Conservation (phyloP, 2,329 filamentous ascomycete genomes). For the Amesomyces nigricolor region DNA sequence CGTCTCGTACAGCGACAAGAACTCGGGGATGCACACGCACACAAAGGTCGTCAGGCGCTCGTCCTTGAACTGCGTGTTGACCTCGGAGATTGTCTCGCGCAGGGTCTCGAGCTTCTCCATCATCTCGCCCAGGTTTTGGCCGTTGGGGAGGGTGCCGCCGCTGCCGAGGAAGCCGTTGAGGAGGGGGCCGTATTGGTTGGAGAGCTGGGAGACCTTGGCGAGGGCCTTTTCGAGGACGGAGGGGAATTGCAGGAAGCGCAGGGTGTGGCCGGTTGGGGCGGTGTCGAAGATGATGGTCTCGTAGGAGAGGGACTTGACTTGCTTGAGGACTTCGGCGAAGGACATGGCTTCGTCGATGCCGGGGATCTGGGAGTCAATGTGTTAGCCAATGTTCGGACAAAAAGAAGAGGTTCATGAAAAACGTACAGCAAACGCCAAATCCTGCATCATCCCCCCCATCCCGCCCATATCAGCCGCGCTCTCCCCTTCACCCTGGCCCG, state of each 20-base stretch:
- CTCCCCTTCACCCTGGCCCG: conserved; percentile 65
- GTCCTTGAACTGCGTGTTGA: conserved; percentile 98
- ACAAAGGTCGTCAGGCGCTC: conserved; percentile 93
- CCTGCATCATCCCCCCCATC: conserved; percentile 96
- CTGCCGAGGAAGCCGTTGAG: conserved; percentile 87
- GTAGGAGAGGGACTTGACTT: conserved; percentile 98
- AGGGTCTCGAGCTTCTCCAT: conserved; percentile 91
- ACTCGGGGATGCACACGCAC: conserved; percentile 97
- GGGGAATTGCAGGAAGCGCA: conserved; percentile 97
- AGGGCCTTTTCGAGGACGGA: conserved; percentile 97
- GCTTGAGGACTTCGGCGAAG: conserved; percentile 97
- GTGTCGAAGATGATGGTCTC: conserved; percentile 99
- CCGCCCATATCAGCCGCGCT: conserved; percentile 52
- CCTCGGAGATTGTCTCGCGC: conserved; percentile 87
- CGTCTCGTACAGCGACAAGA: conserved; percentile 93
- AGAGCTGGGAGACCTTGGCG: conserved; percentile 93
- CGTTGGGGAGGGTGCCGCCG: conserved; percentile 65
- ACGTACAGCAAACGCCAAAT: conserved; percentile 86
- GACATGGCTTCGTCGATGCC: conserved; percentile 99
- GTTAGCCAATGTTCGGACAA: conserved; percentile 2
- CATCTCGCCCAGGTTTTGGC: conserved; percentile 87
- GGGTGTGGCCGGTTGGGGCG: conserved; percentile 92
- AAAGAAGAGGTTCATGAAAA: background rate
- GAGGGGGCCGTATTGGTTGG: conserved; percentile 90
- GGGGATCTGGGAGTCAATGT: conserved; percentile 61